A percentile compares a stretch with the other conserved stretches of the same genome.
These are phyloP conservation scores for Huiozyma sinensis DNA, from an alignment of 805 yeast species.

Conservation along the genomic window DNA sequence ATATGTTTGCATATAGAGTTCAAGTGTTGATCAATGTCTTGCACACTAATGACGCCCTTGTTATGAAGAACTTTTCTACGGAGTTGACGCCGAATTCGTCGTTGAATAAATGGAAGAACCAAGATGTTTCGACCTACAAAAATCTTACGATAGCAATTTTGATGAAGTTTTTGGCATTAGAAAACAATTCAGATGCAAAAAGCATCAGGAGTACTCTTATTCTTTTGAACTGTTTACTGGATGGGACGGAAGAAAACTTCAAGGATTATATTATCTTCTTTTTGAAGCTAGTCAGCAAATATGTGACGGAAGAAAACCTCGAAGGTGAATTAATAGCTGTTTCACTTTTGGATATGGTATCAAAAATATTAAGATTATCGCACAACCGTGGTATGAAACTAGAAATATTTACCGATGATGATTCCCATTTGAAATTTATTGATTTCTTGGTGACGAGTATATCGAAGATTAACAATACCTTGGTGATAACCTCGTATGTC, in stretches of 20 bases:
- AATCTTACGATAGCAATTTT: conserved; percentile 39
- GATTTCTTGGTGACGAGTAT: conserved; percentile 42
- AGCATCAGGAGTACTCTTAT: conserved; percentile 36
- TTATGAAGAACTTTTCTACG: conserved; percentile 40
- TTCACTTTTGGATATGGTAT: conserved; percentile 23
- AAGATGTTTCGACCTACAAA: conserved; percentile 50
- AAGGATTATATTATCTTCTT: conserved; percentile 33
- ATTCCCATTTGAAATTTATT: conserved; percentile 27
- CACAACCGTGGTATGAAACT: conserved; percentile 24
- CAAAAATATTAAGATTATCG: conserved; percentile 24
- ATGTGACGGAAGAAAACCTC: conserved; percentile 12
- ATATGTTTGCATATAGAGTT: conserved; percentile 51
- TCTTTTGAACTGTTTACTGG: conserved; percentile 36
- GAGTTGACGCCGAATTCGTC: conserved; percentile 49
- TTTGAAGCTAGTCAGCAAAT: conserved; percentile 29
- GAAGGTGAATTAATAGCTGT: conserved; percentile 26
- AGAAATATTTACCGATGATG: conserved; percentile 24
- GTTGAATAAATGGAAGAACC: conserved; percentile 25
- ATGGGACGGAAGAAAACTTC: conserved; percentile 50
- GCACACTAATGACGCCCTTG: conserved; percentile 31
- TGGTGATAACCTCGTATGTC: conserved; percentile 27
- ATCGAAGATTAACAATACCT: conserved; percentile 33
- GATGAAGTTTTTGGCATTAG: conserved; percentile 34
- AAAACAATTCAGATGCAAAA: conserved; percentile 26
- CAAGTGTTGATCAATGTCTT: conserved; percentile 44